Evolutionary conservation across 2,329 filamentous ascomycete species (phyloP).

Genomic region (Colletotrichum zoysiae): DNA sequence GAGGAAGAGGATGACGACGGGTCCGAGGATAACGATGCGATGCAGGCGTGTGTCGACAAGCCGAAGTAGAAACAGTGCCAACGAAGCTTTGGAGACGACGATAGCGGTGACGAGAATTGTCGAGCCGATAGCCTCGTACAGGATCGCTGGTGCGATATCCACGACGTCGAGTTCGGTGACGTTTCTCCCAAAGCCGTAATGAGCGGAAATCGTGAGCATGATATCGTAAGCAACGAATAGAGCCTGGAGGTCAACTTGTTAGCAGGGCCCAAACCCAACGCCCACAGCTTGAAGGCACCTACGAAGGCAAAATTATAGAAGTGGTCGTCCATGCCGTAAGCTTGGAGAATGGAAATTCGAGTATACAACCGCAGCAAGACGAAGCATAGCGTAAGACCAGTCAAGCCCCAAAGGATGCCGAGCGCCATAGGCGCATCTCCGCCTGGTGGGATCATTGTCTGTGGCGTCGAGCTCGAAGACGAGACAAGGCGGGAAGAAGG

Average conservation of each 20-base stretch:
- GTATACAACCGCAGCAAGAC: constrained; percentile 54
- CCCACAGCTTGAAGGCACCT: neutral
- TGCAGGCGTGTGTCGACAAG: constrained; percentile 34
- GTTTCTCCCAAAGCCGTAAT: constrained; percentile 38
- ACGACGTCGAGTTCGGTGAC: constrained; percentile 18
- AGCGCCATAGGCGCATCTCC: constrained; percentile 40
- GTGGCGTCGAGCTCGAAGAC: constrained; percentile 12
- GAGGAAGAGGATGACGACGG: constrained; percentile 26
- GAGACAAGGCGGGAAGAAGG: constrained; percentile 2
- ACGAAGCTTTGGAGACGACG: constrained; percentile 38
- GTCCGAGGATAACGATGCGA: constrained; percentile 21
- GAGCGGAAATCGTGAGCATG: constrained; percentile 33
- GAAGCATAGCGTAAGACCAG: constrained; percentile 46
- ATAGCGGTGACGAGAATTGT: constrained; percentile 38
- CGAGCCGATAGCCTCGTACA: constrained; percentile 39
- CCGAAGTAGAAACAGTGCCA: constrained; percentile 38
- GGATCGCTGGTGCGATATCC: constrained; percentile 26
- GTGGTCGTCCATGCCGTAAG: constrained; percentile 40
- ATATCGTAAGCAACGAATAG: constrained; percentile 38
- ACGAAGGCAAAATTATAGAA: constrained; percentile 39
- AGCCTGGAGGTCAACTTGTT: neutral
- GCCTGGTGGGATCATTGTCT: constrained; percentile 39
- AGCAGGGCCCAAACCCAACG: neutral
- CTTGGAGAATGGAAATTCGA: constrained; percentile 42
- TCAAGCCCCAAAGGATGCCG: constrained; percentile 48